Evolutionary conservation across 805 yeast species (phyloP).

Genomic region (Debaryomyces castellii): DNA sequence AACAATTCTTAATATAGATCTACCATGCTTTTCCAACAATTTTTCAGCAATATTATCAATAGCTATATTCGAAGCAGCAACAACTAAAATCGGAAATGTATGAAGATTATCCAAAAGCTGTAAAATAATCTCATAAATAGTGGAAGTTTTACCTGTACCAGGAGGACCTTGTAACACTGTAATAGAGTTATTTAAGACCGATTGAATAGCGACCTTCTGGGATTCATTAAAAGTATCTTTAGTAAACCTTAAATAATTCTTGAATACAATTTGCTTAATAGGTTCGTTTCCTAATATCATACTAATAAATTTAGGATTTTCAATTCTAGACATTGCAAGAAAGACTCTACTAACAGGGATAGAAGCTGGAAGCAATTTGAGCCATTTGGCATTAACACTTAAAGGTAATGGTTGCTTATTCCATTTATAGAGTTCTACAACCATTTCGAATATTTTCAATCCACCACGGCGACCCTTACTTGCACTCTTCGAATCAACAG

Average conservation of each 20-base stretch:
- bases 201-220: slow-evolving; percentile 56
- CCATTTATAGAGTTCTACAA: slow-evolving; percentile 59
- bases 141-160: slow-evolving; percentile 55
- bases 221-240: slow-evolving; percentile 55
- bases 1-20: slow-evolving; percentile 56
- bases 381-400: slow-evolving; percentile 34
- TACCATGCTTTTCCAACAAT: slow-evolving; percentile 48
- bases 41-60: slow-evolving; percentile 77
- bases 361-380: slow-evolving; percentile 57
- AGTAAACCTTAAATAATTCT: slow-evolving; percentile 51
- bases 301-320: slow-evolving; percentile 50
- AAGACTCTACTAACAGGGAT: slow-evolving; percentile 63
- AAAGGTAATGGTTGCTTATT: slow-evolving; percentile 51
- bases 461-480: slow-evolving; percentile 21
- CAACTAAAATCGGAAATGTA: slow-evolving; percentile 65
- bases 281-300: slow-evolving; percentile 57
- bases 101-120: slow-evolving; percentile 55
- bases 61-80: slow-evolving; percentile 75
- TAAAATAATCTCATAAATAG: slow-evolving; percentile 44
- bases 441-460: slow-evolving; percentile 36
- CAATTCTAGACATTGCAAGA: slow-evolving; percentile 62
- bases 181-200: slow-evolving; percentile 49
- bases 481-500: slow-evolving; percentile 27
- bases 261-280: slow-evolving; percentile 55
- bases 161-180: slow-evolving; percentile 62